Conservation (phyloP, 73 alveolate genomes). For the Loxodes magnus region DNA sequence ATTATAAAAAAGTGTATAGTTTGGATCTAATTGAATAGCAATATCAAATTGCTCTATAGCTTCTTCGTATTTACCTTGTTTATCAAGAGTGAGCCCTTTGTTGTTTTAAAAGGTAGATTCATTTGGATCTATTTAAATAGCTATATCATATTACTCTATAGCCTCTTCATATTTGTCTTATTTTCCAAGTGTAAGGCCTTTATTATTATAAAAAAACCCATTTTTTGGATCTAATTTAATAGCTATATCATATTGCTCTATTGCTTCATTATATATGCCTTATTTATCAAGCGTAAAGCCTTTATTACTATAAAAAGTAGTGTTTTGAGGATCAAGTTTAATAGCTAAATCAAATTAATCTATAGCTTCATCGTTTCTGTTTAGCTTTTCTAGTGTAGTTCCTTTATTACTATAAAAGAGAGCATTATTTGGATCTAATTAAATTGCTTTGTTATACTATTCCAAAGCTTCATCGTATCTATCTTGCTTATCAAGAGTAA, state of each 20-base stretch:
- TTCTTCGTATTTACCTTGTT: neutral
- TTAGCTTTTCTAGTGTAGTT: neutral
- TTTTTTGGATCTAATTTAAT: slow-evolving; percentile 1
- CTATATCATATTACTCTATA: neutral
- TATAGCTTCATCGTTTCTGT: neutral
- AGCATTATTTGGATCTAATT: neutral
- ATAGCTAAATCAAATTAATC: neutral
- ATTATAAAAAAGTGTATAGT: neutral
- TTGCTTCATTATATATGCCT: too few relatives aligned
- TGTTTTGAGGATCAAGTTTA: too few relatives aligned
- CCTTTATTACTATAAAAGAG: neutral
- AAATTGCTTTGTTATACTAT: neutral
- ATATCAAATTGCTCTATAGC: neutral
- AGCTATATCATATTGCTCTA: too few relatives aligned
- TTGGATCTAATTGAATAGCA: neutral
- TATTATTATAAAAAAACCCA: neutral
- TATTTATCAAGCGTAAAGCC: too few relatives aligned
- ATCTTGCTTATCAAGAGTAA: neutral
- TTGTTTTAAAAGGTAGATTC: neutral
- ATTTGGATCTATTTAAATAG: neutral
- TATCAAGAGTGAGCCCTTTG: neutral
- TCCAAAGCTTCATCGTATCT: neutral
- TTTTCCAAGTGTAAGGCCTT: neutral
- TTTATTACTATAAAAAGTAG: too few relatives aligned
- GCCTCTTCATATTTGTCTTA: neutral